Conservation (phyloP, 345 rosid genomes). For the Eucalyptus sp. region DNA sequence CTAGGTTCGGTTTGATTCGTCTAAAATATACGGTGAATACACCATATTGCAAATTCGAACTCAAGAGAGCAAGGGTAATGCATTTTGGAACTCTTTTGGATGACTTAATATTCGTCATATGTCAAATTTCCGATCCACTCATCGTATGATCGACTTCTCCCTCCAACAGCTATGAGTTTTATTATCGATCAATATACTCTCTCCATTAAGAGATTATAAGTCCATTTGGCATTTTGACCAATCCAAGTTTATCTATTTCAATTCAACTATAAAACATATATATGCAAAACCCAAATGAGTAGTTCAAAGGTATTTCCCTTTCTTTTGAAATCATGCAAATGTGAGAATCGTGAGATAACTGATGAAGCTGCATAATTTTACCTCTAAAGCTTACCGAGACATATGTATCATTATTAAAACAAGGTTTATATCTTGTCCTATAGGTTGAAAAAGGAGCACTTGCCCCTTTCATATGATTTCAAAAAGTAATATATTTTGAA, state of each 20-base stretch:
- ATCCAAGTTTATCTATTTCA: neutral
- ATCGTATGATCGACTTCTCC: neutral
- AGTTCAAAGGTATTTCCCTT: neutral
- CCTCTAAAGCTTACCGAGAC: neutral
- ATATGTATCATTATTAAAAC: neutral
- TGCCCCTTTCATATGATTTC: neutral
- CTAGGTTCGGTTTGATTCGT: neutral
- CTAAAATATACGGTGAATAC: neutral
- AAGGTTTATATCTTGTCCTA: neutral
- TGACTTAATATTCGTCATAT: neutral
- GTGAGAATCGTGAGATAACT: neutral
- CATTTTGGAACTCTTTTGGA: neutral
- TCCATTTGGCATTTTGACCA: neutral
- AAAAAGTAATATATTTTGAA: neutral
- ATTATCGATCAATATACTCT: neutral
- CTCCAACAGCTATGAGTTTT: neutral
- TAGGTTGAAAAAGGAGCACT: neutral
- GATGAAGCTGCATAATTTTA: neutral
- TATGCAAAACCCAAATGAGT: neutral
- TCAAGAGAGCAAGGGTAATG: neutral
- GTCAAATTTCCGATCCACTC: neutral
- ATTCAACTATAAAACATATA: neutral
- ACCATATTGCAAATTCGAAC: neutral
- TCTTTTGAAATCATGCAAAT: neutral
- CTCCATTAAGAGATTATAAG: neutral